Percentiles rank a stretch among this genome's conserved stretches.
Evolutionary conservation across 2,329 filamentous ascomycete genomes (phyloP).

Genomic region (Hypocrella siamensis): DNA sequence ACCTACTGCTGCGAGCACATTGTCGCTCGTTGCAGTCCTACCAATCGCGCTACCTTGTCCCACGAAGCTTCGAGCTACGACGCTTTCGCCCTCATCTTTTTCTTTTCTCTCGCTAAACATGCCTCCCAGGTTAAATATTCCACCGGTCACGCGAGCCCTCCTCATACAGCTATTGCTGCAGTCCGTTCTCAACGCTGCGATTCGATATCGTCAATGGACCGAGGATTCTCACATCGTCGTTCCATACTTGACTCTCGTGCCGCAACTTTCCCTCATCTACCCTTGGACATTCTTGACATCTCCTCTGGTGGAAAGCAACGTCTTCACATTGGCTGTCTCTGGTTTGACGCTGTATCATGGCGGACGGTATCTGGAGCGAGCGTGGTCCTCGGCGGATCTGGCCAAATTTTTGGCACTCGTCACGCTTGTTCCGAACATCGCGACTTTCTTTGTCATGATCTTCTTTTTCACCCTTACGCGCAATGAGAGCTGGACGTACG

Average conservation of each 20-base stretch:
- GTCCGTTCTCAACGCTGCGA: constrained; percentile 66
- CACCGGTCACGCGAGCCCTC: constrained; percentile 72
- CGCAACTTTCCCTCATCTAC: constrained; percentile 68
- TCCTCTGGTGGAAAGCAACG: constrained; percentile 81
- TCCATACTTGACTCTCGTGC: constrained; percentile 78
- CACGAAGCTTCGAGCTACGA: too few species aligned
- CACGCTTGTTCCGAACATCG: constrained; percentile 63
- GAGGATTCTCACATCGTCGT: constrained; percentile 51
- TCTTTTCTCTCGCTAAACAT: constrained; percentile 33
- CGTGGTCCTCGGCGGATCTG: constrained; percentile 86
- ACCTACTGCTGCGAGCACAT: too few species aligned
- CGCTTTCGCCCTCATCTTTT: too few species aligned
- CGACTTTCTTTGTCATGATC: constrained; percentile 59
- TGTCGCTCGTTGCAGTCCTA: too few species aligned
- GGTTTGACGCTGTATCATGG: constrained; percentile 75
- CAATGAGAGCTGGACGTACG: constrained; percentile 54
- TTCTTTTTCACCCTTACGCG: constrained; percentile 56
- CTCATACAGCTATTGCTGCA: constrained; percentile 61
- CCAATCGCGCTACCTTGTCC: too few species aligned
- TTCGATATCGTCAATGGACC: constrained; percentile 57
- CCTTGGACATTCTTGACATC: constrained; percentile 86
- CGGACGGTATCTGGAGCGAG: constrained; percentile 85
- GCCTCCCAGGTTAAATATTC: constrained; percentile 78
- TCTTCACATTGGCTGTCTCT: constrained; percentile 70
- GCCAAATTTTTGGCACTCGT: constrained; percentile 75